Percentiles rank a stretch among this genome's conserved stretches.
phyloP scores from a whole-genome alignment of 2,329 filamentous ascomycete genomes.

The Alternaria ethzedia region DNA sequence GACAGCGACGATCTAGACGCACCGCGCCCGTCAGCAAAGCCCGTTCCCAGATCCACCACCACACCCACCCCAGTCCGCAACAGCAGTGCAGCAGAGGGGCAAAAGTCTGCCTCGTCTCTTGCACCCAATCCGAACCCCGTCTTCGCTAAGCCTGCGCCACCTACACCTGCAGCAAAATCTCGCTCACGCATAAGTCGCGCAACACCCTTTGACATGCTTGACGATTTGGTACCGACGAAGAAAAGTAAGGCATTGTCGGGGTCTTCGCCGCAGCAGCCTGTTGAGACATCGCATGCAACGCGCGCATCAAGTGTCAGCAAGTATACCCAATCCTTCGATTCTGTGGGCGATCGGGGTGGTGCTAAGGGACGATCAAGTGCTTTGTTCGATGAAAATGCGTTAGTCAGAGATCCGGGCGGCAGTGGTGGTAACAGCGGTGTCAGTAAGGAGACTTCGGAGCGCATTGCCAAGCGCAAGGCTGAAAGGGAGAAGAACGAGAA shows the following conservation, averaged over 20 bases:
- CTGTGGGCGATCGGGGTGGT: neutral
- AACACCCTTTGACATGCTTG: constrained; percentile 37
- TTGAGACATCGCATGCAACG: neutral
- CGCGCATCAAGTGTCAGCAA: neutral
- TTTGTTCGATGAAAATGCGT: constrained; percentile 14
- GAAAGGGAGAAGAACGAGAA: constrained; percentile 32
- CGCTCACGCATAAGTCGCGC: constrained; percentile 23
- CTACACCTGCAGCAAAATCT: constrained; percentile 12
- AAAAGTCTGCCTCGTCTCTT: neutral
- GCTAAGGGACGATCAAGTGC: constrained; percentile 4
- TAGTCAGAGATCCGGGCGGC: neutral
- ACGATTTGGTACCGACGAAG: constrained; percentile 22
- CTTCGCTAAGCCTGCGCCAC: constrained; percentile 30
- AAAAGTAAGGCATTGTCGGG: constrained; percentile 1
- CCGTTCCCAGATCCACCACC: constrained; percentile 1
- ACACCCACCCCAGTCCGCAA: constrained; percentile 1
- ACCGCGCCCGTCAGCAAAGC: constrained; percentile 9
- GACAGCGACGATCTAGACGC: constrained; percentile 42
- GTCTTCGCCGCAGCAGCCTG: neutral
- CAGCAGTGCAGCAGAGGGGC: neutral
- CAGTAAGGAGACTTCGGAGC: constrained; percentile 32
- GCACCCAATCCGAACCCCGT: neutral
- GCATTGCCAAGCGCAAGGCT: constrained; percentile 41
- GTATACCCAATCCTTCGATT: neutral
- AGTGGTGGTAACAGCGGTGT: neutral